Evolutionary conservation across 148 eudicot genomes (phyloP).

Genomic region (Diospyros lotus): DNA sequence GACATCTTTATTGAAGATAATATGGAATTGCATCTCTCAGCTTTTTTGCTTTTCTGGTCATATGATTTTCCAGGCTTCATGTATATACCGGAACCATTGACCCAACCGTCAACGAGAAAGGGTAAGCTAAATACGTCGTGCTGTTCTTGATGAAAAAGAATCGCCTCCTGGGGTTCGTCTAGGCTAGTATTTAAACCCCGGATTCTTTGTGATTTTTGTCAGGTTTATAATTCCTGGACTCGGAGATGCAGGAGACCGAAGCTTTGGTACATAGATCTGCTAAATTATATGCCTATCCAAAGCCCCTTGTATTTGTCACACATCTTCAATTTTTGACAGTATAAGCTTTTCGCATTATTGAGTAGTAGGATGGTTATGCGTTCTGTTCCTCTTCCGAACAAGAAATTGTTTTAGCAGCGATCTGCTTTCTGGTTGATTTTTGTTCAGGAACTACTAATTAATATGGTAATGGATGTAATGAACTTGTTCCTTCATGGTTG

Average conservation of each 20-base stretch:
- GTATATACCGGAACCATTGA: slow-evolving; percentile 87
- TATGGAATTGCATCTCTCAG: not conserved
- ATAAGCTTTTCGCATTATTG: not conserved
- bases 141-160: not conserved
- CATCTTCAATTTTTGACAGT: slow-evolving; percentile 9
- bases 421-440: not conserved
- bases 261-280: slow-evolving; percentile 62
- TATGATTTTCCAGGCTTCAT: slow-evolving; percentile 60
- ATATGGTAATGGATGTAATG: not conserved
- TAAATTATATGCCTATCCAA: not conserved
- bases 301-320: not conserved
- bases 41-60: not conserved
- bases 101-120: slow-evolving; percentile 71
- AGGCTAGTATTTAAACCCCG: not conserved
- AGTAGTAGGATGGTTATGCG: not conserved
- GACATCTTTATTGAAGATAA: too few species aligned
- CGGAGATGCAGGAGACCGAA: slow-evolving; percentile 94
- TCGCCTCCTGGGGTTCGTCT: not conserved
- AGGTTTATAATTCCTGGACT: slow-evolving; percentile 93
- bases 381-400: not conserved
- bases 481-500: too few species aligned
- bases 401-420: too few species aligned
- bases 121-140: slow-evolving; percentile 38
- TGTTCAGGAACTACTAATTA: not conserved
- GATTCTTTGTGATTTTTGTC: slow-evolving; percentile 17